A percentile compares a stretch with the other conserved stretches of the same genome.
These are phyloP conservation scores for Asclepias syriaca DNA, from an alignment of 257 asterid genomes.

Conservation along the genomic window DNA sequence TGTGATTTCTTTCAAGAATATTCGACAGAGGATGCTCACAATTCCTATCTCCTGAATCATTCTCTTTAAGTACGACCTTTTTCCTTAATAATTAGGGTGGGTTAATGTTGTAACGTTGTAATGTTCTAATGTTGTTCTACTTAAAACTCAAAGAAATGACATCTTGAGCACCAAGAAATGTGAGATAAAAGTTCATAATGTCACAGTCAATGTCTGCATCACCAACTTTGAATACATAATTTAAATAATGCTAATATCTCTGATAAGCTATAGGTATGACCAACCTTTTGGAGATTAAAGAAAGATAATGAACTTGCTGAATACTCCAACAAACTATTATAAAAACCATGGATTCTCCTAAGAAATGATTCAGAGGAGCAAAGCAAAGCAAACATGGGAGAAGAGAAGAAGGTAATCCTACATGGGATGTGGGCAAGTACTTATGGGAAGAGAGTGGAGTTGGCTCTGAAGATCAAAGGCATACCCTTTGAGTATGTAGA, in stretches of 20 bases:
- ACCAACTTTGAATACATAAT: neutral
- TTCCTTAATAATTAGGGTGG: neutral
- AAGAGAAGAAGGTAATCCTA: constrained; percentile 29
- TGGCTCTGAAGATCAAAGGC: constrained; percentile 45
- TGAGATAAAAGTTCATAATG: neutral
- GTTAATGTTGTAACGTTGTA: too few species aligned
- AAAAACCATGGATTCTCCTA: neutral
- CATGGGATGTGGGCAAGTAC: constrained; percentile 39
- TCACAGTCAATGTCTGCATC: neutral
- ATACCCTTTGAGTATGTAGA: constrained; percentile 36
- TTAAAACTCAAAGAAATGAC: neutral
- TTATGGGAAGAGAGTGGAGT: constrained; percentile 35
- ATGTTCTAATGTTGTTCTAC: neutral
- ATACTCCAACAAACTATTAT: constrained; percentile 2
- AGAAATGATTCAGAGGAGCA: neutral
- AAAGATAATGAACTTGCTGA: constrained; percentile 4
- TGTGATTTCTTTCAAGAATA: neutral
- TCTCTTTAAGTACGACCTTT: neutral
- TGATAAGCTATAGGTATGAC: neutral
- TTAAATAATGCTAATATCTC: neutral
- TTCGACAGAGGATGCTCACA: neutral
- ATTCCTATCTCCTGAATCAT: neutral
- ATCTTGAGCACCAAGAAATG: constrained; percentile 2
- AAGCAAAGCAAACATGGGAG: constrained; percentile 22
- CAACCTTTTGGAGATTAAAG: neutral